Evolutionary conservation across 73 alveolate species (phyloP).

Genomic region (Tetrahymena thermophila): DNA sequence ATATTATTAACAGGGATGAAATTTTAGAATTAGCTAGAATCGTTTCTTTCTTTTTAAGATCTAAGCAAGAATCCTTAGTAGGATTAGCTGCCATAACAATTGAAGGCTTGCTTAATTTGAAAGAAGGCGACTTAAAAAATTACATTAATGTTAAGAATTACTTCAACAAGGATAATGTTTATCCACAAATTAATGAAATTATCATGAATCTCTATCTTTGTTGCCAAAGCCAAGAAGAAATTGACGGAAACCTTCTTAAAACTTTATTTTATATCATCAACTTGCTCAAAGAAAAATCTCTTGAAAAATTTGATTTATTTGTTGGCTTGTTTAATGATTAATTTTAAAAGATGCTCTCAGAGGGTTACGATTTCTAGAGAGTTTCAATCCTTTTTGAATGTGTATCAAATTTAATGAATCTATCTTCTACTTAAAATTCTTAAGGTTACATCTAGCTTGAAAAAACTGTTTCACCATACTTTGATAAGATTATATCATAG

Average conservation of each 20-base stretch:
- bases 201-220: slow-evolving; percentile 6
- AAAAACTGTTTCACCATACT: background rate
- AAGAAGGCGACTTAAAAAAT: background rate
- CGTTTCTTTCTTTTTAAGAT: slow-evolving; percentile 2
- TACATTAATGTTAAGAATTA: background rate
- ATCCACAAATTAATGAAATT: background rate
- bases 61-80: background rate
- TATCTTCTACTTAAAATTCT: background rate
- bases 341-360: slow-evolving; percentile 3
- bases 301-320: slow-evolving; percentile 5
- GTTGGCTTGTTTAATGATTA: slow-evolving; percentile 11
- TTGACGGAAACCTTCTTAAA: slow-evolving; percentile 11
- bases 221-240: background rate
- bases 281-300: background rate
- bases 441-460: slow-evolving; percentile 12
- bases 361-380: slow-evolving; percentile 24
- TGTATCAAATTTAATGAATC: slow-evolving; percentile 18
- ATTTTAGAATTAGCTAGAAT: background rate
- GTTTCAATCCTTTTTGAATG: slow-evolving; percentile 20
- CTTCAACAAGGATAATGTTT: background rate
- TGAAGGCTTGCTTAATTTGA: slow-evolving; percentile 7
- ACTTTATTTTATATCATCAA: background rate
- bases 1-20: slow-evolving; percentile 14
- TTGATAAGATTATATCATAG: slow-evolving; percentile 17
- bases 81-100: slow-evolving; percentile 14